Percentiles rank a stretch among this genome's conserved stretches.
These are phyloP conservation scores for Ziziphus jujuba DNA, from an alignment of 306 rosid species.

Conservation along the genomic window DNA sequence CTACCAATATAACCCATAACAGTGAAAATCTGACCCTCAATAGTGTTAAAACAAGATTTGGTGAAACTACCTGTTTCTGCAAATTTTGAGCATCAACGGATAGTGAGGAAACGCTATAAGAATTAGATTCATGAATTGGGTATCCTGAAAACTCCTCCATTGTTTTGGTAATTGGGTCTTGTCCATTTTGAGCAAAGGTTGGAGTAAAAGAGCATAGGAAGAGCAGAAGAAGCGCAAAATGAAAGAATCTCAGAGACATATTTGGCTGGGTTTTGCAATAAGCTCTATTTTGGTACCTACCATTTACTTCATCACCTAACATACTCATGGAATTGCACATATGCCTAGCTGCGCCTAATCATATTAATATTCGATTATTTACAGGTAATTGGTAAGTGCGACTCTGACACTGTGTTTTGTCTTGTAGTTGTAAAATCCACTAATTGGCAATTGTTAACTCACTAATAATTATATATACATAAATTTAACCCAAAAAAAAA, in stretches of 20 bases:
- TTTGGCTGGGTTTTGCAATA: conserved; percentile 3
- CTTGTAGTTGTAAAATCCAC: too few relatives aligned
- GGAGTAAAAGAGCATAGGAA: conserved; percentile 32
- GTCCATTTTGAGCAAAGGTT: conserved; percentile 42
- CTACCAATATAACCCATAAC: neutral
- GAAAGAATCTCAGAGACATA: conserved; percentile 30
- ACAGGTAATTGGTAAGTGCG: too few relatives aligned
- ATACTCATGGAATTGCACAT: too few relatives aligned
- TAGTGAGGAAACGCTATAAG: conserved; percentile 41
- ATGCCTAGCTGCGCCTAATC: too few relatives aligned
- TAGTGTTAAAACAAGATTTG: neutral
- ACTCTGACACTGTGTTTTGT: too few relatives aligned
- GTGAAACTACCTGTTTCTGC: conserved; percentile 64
- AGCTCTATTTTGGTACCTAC: neutral
- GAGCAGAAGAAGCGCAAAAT: conserved; percentile 24
- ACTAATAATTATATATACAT: too few relatives aligned
- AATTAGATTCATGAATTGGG: conserved; percentile 58
- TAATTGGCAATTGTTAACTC: too few relatives aligned
- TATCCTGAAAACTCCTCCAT: conserved; percentile 90
- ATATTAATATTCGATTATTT: too few relatives aligned
- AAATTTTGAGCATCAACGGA: conserved; percentile 59
- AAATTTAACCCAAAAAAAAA: too few relatives aligned
- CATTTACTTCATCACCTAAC: too few relatives aligned
- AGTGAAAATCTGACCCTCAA: neutral
- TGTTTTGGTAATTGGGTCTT: conserved; percentile 67